Evolutionary conservation across 2,329 filamentous ascomycete species (phyloP).

Genomic region (Cladorrhinum sp.): DNA sequence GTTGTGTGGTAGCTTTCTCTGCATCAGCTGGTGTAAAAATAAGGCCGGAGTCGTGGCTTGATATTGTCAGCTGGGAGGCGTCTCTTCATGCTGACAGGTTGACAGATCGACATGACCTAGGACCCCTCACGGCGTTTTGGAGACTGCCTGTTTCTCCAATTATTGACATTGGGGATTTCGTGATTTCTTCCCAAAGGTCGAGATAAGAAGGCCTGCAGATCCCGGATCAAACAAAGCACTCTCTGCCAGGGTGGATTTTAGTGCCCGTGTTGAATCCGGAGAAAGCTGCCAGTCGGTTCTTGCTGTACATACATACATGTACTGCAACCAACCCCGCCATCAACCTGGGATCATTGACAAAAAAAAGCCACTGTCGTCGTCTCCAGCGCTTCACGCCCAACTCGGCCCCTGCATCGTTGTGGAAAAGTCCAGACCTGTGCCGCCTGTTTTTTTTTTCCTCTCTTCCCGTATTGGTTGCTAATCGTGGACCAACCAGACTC

Average conservation of each 20-base stretch:
- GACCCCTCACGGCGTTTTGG: not conserved
- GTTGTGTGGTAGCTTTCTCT: not conserved
- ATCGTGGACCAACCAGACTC: conserved; percentile 8
- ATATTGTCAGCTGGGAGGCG: not conserved
- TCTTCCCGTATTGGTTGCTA: not conserved
- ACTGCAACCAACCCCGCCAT: no score
- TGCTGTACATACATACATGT: no score
- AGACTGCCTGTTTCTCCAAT: not conserved
- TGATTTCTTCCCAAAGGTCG: no score
- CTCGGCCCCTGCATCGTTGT: conserved; percentile 2
- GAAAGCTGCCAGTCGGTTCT: conserved; percentile 2
- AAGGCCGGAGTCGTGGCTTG: not conserved
- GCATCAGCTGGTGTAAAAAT: not conserved
- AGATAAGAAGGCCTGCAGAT: not conserved
- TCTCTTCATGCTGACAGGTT: not conserved
- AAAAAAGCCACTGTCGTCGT: not conserved
- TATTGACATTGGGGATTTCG: not conserved
- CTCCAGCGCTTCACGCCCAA: not conserved
- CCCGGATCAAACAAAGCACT: not conserved
- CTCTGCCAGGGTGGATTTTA: not conserved
- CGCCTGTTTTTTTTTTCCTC: not conserved
- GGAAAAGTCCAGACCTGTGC: conserved; percentile 10
- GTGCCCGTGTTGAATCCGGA: conserved; percentile 11
- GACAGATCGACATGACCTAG: not conserved
- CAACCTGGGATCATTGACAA: not conserved